Conservation (phyloP, 2,329 filamentous ascomycete genomes). For the Leptographium procerum region DNA sequence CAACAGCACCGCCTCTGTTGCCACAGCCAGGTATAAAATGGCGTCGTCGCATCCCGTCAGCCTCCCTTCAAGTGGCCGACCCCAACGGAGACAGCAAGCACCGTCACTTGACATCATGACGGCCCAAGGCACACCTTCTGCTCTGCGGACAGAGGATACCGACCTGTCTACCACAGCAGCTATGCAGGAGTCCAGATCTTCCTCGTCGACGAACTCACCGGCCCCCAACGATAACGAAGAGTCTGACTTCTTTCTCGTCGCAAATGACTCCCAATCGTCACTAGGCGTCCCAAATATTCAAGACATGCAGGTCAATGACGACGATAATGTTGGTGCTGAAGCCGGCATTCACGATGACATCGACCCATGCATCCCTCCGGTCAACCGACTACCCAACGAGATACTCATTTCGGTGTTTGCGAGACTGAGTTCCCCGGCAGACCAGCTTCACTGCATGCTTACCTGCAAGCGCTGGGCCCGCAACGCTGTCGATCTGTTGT, state of each 20-base stretch:
- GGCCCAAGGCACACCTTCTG: constrained; percentile 10
- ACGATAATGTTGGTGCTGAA: constrained; percentile 26
- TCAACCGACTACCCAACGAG: constrained; percentile 81
- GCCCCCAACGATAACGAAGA: constrained; percentile 73
- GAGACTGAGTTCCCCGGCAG: constrained; percentile 62
- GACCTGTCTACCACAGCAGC: constrained; percentile 17
- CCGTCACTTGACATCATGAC: constrained; percentile 15
- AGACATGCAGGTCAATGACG: constrained; percentile 59
- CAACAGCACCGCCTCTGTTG: not conserved
- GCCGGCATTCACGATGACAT: not conserved
- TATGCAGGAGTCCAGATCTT: constrained; percentile 42
- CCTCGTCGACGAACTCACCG: constrained; percentile 64
- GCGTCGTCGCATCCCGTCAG: not conserved
- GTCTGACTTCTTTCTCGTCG: constrained; percentile 80
- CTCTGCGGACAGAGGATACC: constrained; percentile 14
- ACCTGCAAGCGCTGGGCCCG: constrained; percentile 91
- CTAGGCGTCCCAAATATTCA: constrained; percentile 69
- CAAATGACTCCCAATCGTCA: constrained; percentile 90
- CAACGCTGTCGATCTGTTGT: constrained; percentile 85
- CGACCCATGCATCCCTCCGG: constrained; percentile 58
- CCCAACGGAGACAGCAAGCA: constrained; percentile 7
- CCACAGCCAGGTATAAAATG: constrained; percentile 1
- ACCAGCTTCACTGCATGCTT: constrained; percentile 80
- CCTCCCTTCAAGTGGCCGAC: not conserved
- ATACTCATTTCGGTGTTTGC: constrained; percentile 88